Base-by-base conservation (phyloP, 2,329 filamentous ascomycete genomes). In the Pseudonectria buxi region DNA sequence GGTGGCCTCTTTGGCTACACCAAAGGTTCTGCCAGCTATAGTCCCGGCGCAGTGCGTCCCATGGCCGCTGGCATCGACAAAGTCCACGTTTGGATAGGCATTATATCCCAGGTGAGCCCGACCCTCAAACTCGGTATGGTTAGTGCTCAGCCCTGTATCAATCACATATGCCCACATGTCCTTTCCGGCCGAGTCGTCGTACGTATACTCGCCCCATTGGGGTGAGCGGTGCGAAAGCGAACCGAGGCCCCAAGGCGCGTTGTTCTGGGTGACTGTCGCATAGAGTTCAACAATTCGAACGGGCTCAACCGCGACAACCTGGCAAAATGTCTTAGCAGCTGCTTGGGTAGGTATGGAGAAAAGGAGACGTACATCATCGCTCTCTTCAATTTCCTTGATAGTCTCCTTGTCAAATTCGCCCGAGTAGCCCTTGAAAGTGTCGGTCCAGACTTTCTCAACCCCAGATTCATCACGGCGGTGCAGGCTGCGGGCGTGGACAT, bases 151-250 rank as follows among this genome's bases (percentile, higher is more conserved):
- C 26, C 74, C 74, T 0, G 69, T 74, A 51, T 78, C 74, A 36
- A 78, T 56, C 33, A 78, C 55, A 50, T 77, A 78, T 32, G 67
- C 58, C 40, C 63, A 75, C 33, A 57, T 64, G 24, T 55, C 60
- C 11, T 50, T 36, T 11, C 68, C 68, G 14, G 65, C 63, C 14
- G 49, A 58, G 7, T 46, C 38, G 40, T 71, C 63, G 49, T 69
- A 71, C 18, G 54, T 41, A 44, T 71, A 72, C 31, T 54, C 48
- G 10, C 34, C 56, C 7, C 45, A 54, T 24, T 55, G 56, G 14
- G 54, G 46, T 13, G 48, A 57, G 13, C 54, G 48, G 51, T 64
- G 61, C 7, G 70, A 72, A 41, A 72, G 55, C 24, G 65, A 59
- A 2, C 58, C 60, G 16, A 72, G 62, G 14, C 67, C 68, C 64